Conservation (phyloP, 1,284 basidiomycete species). For the Ustilago bromivora region DNA sequence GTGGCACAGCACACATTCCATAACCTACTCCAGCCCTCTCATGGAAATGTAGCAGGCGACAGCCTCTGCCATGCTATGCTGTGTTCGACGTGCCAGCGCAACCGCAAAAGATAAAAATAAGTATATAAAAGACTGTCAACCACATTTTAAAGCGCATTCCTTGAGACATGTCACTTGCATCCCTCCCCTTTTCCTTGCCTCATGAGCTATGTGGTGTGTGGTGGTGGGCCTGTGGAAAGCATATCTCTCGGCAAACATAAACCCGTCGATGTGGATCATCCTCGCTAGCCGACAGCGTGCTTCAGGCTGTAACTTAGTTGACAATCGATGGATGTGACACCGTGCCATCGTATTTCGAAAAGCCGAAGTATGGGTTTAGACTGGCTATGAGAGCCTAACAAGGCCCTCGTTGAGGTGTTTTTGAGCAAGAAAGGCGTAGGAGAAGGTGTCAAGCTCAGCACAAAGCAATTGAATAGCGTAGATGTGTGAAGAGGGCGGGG, state of each 20-base stretch:
- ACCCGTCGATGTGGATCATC: not conserved
- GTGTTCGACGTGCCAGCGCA: slow-evolving; percentile 8
- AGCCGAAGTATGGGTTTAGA: not conserved
- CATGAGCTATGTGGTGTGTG: too few relatives aligned
- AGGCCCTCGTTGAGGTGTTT: not conserved
- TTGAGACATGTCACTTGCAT: slow-evolving; percentile 43
- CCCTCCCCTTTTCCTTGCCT: not conserved
- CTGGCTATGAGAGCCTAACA: not conserved
- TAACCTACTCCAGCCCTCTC: not conserved
- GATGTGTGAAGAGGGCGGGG: not conserved
- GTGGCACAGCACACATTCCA: not conserved
- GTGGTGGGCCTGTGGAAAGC: slow-evolving; percentile 1
- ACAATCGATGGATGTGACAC: not conserved
- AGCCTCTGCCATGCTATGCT: not conserved
- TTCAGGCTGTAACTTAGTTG: not conserved
- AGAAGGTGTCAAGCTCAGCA: not conserved
- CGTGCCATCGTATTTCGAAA: not conserved
- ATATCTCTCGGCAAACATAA: slow-evolving; percentile 3
- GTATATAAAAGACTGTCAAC: not conserved
- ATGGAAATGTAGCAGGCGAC: not conserved
- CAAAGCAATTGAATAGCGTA: too few relatives aligned
- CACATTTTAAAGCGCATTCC: slow-evolving; percentile 7
- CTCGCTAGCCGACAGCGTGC: not conserved
- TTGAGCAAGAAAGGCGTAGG: not conserved
- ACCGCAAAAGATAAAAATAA: not conserved